These are phyloP conservation scores for Blastobotrys buckinghamii DNA, from an alignment of 1,139 yeast species.

Conservation along the genomic window DNA sequence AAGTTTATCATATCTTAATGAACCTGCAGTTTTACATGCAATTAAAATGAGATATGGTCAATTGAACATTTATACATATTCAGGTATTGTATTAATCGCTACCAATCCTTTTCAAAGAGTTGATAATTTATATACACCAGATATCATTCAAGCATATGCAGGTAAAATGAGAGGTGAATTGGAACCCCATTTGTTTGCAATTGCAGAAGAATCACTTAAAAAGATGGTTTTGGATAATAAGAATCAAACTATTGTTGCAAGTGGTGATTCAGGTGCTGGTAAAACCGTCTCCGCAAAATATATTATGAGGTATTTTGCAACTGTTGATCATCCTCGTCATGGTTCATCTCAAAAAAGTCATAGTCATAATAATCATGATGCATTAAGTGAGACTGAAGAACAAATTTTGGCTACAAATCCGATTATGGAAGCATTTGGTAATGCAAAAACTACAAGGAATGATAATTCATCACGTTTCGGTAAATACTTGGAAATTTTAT, in stretches of 20 bases:
- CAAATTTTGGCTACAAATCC: constrained; percentile 97
- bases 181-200: constrained; percentile 95
- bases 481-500: constrained; percentile 86
- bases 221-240: constrained; percentile 81
- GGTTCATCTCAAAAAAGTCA: constrained; percentile 15
- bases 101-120: constrained; percentile 92
- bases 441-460: constrained; percentile 94
- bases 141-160: constrained; percentile 89
- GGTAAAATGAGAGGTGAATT: constrained; percentile 89
- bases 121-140: constrained; percentile 85
- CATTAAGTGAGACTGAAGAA: constrained; percentile 87
- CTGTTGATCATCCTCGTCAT: constrained; percentile 68
- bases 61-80: constrained; percentile 86
- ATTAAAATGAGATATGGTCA: constrained; percentile 85
- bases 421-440: constrained; percentile 98
- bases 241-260: constrained; percentile 93
- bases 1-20: constrained; percentile 84
- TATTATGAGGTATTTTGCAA: constrained; percentile 95
- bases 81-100: constrained; percentile 95
- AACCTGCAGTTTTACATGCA: constrained; percentile 91
- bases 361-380: constrained; percentile 43
- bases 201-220: constrained; percentile 94
- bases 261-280: constrained; percentile 99
- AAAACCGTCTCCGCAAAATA: constrained; percentile 96
- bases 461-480: constrained; percentile 98